Base-by-base conservation (phyloP, 805 yeast species). In the Jamesozyma rosinii region DNA sequence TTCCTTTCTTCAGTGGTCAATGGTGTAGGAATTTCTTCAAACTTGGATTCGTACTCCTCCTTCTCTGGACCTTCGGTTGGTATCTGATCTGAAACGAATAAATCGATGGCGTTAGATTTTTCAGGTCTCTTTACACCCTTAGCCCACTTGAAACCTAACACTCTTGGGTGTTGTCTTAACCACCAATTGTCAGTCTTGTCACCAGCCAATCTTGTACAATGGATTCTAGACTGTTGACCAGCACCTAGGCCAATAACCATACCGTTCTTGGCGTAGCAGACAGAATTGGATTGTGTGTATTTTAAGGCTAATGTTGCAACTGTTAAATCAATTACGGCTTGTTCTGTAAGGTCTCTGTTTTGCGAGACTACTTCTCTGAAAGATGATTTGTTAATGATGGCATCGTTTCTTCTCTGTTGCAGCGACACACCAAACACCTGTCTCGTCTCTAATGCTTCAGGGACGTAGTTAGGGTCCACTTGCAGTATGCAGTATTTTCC, bases 111-210 rank as follows among this genome's bases (percentile, higher is more conserved):
- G 64, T 92, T 92, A 41, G 95, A 83, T 77, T 92, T 92, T 65
- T 92, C 98, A 50, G 97, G 97, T 72, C 96, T 86, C 78, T 92
- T 92, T 54, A 83, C 83, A 61, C 97, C 97, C 72, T 87, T 87
- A 50, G 95, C 95, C 97, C 97, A 92, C 71, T 90, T 77, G 78
- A 92, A 83, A 20, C 71, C 92, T 47, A 92, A 71, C 8, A 92
- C 97, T 64, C 73, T 79, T 54, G 97, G 97, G 69, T 92, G 98
- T 69, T 92, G 97, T 75, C 99, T 83, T 62, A 92, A 77, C 98
- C 98, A 92, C 97, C 97, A 92, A 77, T 89, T 89, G 68, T 92
- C 97, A 53, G 97, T 96, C 75, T 92, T 92, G 63, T 92, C 98
- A 65, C 98, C 98, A 41, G 98, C 99, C 56, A 92, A 77, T 72